Conservation (phyloP, 805 yeast species). For the Schwanniomyces vanrijiae region DNA sequence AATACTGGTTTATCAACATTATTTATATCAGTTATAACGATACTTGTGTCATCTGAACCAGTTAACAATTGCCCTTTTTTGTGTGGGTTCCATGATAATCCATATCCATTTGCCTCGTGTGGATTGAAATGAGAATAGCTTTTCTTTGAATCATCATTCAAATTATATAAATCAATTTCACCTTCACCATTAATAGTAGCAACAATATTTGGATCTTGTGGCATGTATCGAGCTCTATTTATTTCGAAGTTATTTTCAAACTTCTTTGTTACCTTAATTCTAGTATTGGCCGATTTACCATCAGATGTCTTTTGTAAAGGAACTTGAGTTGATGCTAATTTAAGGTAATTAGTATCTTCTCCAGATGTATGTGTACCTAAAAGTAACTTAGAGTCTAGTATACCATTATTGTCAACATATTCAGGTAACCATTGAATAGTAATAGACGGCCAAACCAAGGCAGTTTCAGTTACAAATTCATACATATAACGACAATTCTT, state of each 20-base stretch:
- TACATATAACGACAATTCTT: constrained; percentile 81
- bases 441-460: constrained; percentile 78
- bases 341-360: constrained; percentile 63
- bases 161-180: constrained; percentile 53
- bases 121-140: constrained; percentile 40
- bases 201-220: constrained; percentile 53
- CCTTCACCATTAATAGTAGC: constrained; percentile 74
- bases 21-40: constrained; percentile 59
- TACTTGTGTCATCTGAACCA: constrained; percentile 63
- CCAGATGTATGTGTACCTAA: constrained; percentile 77
- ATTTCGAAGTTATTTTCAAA: constrained; percentile 63
- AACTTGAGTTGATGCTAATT: constrained; percentile 60
- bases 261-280: constrained; percentile 62
- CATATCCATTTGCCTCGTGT: constrained; percentile 72
- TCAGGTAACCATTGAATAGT: constrained; percentile 77
- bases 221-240: constrained; percentile 71
- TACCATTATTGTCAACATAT: constrained; percentile 19
- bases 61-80: constrained; percentile 53
- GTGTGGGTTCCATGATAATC: constrained; percentile 63
- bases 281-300: constrained; percentile 42
- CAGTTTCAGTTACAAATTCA: constrained; percentile 78
- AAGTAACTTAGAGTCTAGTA: constrained; percentile 51
- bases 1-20: constrained; percentile 10
- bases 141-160: constrained; percentile 20
- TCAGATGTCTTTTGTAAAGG: constrained; percentile 33